Evolutionary conservation across 805 yeast species (phyloP), one percentile per base, ranked within the genome.

Genomic region (Pichia rugopelliculosa): DNA sequence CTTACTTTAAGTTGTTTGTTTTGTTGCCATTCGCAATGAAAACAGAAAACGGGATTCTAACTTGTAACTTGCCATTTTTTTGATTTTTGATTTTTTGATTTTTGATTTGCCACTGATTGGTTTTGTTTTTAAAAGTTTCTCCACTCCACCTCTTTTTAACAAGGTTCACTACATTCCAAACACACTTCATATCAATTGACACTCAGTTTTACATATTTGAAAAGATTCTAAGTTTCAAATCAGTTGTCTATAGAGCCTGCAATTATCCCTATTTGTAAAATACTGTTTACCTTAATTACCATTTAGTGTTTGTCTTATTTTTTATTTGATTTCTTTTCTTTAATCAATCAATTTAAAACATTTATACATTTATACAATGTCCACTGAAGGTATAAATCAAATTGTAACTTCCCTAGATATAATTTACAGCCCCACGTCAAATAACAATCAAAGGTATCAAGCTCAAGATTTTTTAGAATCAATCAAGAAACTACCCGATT

Each of bases 321-420:
- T 27, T 23, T 12, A n/a, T 42, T 17, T 12, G 4, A 30, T 22
- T 22, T 23, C 3, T 15, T 15, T 30, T n/a, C 6, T 30, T 15
- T 30, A 30, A 4, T 30, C 34, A n/a, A n/a, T n/a, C 34, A 30
- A 30, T n/a, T 15, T 8, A 30, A 7, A 30, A 30, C 17, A 30
- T 30, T 30, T n/a, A 30, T 8, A 15, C 18, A 15, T 15, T n/a
- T 3, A 30, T 10, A 30, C 5, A 30, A 47, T 47, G 50, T 43
- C 48, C 3, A 25, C 48, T 57, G 68, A 67, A 52, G 95, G 90
- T 26, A 80, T 83, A 47, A 70, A 72, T 45, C 95, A 85, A 64
- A 85, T 91, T 23, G 76, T 84, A 17, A 69, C 77, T 36, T 96
- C 98, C 8, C 71, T 91, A 52, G 87, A 80, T 49, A 73, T 82